These are phyloP conservation scores for Sanghuangporus sanghuang DNA, from an alignment of 1,284 basidiomycete genomes.

Conservation along the genomic window DNA sequence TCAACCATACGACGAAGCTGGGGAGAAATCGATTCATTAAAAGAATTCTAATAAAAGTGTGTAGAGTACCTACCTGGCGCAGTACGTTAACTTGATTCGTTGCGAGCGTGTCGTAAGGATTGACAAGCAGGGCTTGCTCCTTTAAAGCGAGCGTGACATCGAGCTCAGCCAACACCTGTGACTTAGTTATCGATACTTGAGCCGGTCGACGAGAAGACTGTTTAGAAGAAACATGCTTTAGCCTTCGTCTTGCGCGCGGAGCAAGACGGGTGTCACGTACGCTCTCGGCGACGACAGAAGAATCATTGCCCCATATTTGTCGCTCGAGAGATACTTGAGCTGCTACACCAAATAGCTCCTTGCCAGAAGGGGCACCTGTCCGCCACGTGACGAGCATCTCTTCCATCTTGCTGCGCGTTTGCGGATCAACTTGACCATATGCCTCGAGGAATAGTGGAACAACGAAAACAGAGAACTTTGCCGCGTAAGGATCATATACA, in stretches of 20 bases:
- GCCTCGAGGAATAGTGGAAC: slow-evolving; percentile 79
- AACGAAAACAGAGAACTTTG: slow-evolving; percentile 72
- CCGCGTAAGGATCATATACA: slow-evolving; percentile 85
- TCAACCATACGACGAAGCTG: slow-evolving; percentile 77
- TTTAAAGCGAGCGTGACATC: slow-evolving; percentile 75
- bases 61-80: slow-evolving; percentile 53
- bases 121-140: slow-evolving; percentile 58
- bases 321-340: slow-evolving; percentile 74
- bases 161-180: slow-evolving; percentile 75
- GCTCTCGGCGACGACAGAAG: slow-evolving; percentile 24
- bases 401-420: slow-evolving; percentile 88
- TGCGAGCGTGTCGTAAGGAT: slow-evolving; percentile 59
- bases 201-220: slow-evolving; percentile 21
- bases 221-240: background rate
- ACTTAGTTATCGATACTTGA: slow-evolving; percentile 49
- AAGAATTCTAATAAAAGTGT: background rate
- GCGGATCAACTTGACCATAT: slow-evolving; percentile 78
- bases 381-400: slow-evolving; percentile 95
- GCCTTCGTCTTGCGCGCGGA: background rate
- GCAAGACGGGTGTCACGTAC: slow-evolving; percentile 19
- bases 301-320: slow-evolving; percentile 65
- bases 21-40: slow-evolving; percentile 9
- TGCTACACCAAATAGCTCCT: slow-evolving; percentile 76
- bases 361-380: slow-evolving; percentile 72
- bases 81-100: slow-evolving; percentile 67